Conservation (phyloP, 768 basidiomycete species). For the Suillus plorans region DNA sequence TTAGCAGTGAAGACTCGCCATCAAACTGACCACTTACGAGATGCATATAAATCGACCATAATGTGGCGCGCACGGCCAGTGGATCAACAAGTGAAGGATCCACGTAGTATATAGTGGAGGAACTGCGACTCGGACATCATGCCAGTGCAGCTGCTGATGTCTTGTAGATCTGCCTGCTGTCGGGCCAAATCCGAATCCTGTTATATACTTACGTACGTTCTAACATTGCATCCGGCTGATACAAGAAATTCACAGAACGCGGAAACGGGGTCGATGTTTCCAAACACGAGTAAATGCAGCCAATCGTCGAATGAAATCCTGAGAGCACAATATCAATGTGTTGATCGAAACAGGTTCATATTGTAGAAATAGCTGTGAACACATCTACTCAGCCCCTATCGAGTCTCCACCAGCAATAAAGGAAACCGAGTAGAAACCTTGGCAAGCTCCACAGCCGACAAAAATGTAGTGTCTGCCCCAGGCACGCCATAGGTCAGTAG, state of each 20-base stretch:
- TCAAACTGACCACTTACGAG: slow-evolving; percentile 15
- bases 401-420: slow-evolving; percentile 58
- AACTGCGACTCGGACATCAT: background rate
- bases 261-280: background rate
- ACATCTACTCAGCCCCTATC: slow-evolving; percentile 19
- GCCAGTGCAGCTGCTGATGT: background rate
- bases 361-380: slow-evolving; percentile 5
- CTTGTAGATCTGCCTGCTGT: background rate
- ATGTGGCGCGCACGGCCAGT: background rate
- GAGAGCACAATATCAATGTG: background rate
- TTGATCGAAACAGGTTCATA: background rate
- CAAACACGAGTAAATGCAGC: slow-evolving; percentile 1
- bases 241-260: slow-evolving; percentile 1
- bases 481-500: slow-evolving; percentile 57
- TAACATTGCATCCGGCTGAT: background rate
- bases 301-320: slow-evolving; percentile 3
- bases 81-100: slow-evolving; percentile 1
- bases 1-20: background rate
- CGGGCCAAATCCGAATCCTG: background rate
- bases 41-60: slow-evolving; percentile 8
- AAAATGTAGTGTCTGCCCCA: slow-evolving; percentile 50
- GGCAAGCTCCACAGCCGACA: slow-evolving; percentile 60
- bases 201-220: slow-evolving; percentile 2
- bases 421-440: slow-evolving; percentile 77
- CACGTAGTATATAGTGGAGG: slow-evolving; percentile 10